These are phyloP conservation scores for Blastobotrys ciferrii DNA, from an alignment of 1,139 yeast genomes.

Conservation along the genomic window DNA sequence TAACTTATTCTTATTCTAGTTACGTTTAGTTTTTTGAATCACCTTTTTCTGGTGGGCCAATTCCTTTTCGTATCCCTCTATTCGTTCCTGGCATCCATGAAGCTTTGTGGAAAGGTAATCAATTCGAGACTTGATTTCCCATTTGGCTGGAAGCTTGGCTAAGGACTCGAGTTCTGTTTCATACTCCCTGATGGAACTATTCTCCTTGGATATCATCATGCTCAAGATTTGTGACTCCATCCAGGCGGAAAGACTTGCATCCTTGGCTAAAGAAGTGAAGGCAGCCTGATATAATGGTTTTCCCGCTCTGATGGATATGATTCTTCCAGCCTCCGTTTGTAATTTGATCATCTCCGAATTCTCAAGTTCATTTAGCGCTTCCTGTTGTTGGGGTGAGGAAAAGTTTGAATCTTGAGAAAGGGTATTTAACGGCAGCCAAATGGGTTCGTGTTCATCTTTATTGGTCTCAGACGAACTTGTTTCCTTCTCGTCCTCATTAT, in stretches of 20 bases:
- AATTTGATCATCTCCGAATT: constrained; percentile 72
- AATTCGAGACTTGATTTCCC: constrained; percentile 58
- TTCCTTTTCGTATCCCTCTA: constrained; percentile 45
- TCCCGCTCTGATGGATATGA: constrained; percentile 67
- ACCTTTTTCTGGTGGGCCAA: constrained; percentile 27
- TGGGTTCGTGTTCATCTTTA: constrained; percentile 12
- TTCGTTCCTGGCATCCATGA: constrained; percentile 40
- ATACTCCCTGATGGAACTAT: constrained; percentile 56
- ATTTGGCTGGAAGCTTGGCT: constrained; percentile 46
- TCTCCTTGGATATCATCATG: constrained; percentile 57
- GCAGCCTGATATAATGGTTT: constrained; percentile 86
- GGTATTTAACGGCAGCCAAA: constrained; percentile 19
- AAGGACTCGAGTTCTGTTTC: constrained; percentile 72
- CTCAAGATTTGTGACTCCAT: constrained; percentile 64
- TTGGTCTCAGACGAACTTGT: neutral
- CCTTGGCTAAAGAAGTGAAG: constrained; percentile 60
- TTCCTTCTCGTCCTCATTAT: constrained; percentile 10
- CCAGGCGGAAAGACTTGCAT: constrained; percentile 54
- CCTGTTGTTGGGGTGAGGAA: constrained; percentile 50
- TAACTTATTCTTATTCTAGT: neutral
- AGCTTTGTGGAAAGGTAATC: constrained; percentile 67
- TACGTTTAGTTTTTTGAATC: constrained; percentile 1
- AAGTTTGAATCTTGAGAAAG: constrained; percentile 50
- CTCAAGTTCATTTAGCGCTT: constrained; percentile 67
- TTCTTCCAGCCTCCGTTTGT: constrained; percentile 70